These are phyloP conservation scores for Ulmus americana DNA, from an alignment of 331 rosid genomes.

Conservation along the genomic window DNA sequence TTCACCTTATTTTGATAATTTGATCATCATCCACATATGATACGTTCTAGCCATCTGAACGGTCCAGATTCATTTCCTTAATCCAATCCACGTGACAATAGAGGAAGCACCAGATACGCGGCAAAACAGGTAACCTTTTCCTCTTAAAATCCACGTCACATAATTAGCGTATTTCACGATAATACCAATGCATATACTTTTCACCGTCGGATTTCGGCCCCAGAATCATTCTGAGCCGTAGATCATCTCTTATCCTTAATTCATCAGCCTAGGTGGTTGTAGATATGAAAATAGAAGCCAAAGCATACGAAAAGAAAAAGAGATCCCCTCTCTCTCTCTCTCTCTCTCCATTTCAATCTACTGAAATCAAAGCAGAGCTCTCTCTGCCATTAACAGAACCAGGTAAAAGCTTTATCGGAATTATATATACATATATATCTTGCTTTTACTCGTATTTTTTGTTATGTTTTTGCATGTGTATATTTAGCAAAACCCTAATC, in stretches of 20 bases:
- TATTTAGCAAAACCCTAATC: conserved; percentile 37
- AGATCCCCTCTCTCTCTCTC: conserved; percentile 10
- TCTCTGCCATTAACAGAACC: conserved; percentile 21
- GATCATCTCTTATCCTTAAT: conserved; percentile 43
- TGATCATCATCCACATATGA: neutral
- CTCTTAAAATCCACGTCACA: conserved; percentile 30
- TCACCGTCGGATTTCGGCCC: conserved; percentile 38
- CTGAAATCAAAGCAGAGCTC: conserved; percentile 16
- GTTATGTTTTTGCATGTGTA: neutral
- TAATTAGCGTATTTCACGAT: conserved; percentile 31
- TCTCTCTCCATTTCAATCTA: conserved; percentile 16
- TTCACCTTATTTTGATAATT: neutral
- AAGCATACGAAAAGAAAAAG: conserved; percentile 10
- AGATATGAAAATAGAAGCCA: conserved; percentile 13
- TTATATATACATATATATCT: neutral
- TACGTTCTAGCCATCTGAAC: neutral
- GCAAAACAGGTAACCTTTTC: conserved; percentile 12
- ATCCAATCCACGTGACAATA: conserved; percentile 15
- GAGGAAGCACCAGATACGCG: conserved; percentile 9
- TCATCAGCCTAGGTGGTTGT: neutral
- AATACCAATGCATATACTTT: conserved; percentile 10
- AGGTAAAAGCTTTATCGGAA: conserved; percentile 30
- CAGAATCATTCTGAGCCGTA: conserved; percentile 19
- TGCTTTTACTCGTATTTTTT: neutral
- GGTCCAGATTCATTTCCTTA: neutral